Conservation (phyloP, 2,329 filamentous ascomycete genomes). For the Trichoderma gracile region DNA sequence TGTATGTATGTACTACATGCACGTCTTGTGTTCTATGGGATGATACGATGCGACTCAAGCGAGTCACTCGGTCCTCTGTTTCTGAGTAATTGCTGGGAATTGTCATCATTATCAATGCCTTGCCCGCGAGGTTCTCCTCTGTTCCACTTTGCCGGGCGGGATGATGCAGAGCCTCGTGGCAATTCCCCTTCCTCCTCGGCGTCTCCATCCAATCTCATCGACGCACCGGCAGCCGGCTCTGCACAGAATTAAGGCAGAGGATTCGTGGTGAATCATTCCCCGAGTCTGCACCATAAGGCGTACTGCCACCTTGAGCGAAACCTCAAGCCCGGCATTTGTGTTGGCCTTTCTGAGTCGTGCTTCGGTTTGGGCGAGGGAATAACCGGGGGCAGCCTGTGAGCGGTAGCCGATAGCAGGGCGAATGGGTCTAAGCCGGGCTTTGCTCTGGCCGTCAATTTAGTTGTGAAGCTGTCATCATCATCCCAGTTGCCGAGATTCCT, state of each 20-base stretch:
- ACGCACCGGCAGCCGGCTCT: slow-evolving; percentile 17
- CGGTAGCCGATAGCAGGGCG: too few relatives aligned
- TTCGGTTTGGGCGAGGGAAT: too few relatives aligned
- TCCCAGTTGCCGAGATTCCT: too few relatives aligned
- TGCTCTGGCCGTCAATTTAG: too few relatives aligned
- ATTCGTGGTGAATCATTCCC: slow-evolving; percentile 12
- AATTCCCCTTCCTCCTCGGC: slow-evolving; percentile 14
- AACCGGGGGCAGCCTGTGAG: too few relatives aligned
- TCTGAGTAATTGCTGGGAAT: background rate
- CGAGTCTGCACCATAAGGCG: background rate
- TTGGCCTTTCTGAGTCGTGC: too few relatives aligned
- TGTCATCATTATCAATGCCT: too few relatives aligned
- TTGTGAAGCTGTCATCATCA: too few relatives aligned
- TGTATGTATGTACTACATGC: too few relatives aligned
- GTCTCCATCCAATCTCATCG: slow-evolving; percentile 23
- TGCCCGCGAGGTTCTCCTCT: background rate
- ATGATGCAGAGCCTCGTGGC: slow-evolving; percentile 13
- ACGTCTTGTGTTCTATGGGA: too few relatives aligned
- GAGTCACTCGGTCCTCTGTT: background rate
- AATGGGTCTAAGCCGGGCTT: too few relatives aligned
- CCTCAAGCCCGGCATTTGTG: background rate
- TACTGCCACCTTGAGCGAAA: background rate
- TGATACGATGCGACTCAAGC: too few relatives aligned
- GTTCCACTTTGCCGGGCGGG: background rate
- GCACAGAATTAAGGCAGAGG: background rate